Percentiles rank a stretch among this genome's conserved stretches.
phyloP scores from a whole-genome alignment of 345 rosid species.

The Raphanus raphanistrum region DNA sequence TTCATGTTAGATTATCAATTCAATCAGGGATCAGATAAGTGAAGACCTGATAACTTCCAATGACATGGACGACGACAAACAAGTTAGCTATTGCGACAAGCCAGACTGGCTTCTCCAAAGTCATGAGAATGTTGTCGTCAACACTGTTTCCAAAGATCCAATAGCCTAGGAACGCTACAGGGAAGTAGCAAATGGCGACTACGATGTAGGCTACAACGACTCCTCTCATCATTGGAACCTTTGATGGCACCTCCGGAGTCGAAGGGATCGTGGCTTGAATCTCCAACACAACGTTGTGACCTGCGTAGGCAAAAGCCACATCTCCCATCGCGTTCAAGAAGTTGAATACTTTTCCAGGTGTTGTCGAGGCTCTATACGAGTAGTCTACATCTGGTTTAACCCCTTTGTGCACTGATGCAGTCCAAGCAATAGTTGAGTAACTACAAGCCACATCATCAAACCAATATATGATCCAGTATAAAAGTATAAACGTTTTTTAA shows the following conservation, averaged over 20 bases:
- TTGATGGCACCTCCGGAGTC: slow-evolving; percentile 77
- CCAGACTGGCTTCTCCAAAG: slow-evolving; percentile 71
- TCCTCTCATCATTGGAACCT: slow-evolving; percentile 87
- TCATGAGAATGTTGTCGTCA: slow-evolving; percentile 71
- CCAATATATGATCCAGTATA: neutral
- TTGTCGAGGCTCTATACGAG: slow-evolving; percentile 45
- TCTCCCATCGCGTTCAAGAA: slow-evolving; percentile 77
- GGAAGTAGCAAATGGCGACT: slow-evolving; percentile 86
- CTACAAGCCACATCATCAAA: slow-evolving; percentile 36
- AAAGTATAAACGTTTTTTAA: no score
- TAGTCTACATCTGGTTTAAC: slow-evolving; percentile 53
- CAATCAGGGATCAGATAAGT: neutral
- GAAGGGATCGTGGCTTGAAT: slow-evolving; percentile 96
- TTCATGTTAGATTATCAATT: neutral
- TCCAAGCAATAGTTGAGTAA: slow-evolving; percentile 80
- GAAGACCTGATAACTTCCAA: slow-evolving; percentile 85
- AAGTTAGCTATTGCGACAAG: slow-evolving; percentile 73
- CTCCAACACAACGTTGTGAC: slow-evolving; percentile 84
- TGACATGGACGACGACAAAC: slow-evolving; percentile 78
- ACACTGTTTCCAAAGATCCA: slow-evolving; percentile 59
- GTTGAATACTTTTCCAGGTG: slow-evolving; percentile 43
- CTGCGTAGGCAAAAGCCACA: slow-evolving; percentile 88
- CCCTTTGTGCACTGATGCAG: slow-evolving; percentile 52
- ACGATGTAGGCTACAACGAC: slow-evolving; percentile 67
- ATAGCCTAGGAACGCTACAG: slow-evolving; percentile 72